phyloP scores from a whole-genome alignment of 805 yeast species.

The Myxozyma nipponensis region DNA sequence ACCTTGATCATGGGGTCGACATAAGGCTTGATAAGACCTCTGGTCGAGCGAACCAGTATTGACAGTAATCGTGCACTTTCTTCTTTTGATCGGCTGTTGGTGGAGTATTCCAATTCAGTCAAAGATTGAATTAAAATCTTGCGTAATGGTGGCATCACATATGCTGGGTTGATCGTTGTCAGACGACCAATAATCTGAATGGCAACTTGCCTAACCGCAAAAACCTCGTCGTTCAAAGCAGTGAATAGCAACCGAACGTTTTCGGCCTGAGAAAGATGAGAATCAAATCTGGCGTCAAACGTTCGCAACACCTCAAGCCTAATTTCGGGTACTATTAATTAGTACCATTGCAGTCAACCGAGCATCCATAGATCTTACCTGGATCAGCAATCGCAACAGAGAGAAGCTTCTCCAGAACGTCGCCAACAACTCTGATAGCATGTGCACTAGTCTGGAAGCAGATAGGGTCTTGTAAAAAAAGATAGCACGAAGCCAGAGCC shows the following conservation, averaged over 20 bases:
- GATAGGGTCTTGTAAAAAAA: conserved; percentile 77
- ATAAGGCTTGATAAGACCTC: conserved; percentile 82
- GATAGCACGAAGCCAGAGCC: conserved; percentile 72
- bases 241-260: conserved; percentile 80
- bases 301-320: conserved; percentile 73
- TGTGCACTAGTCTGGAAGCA: conserved; percentile 76
- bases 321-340: conserved; percentile 57
- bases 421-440: conserved; percentile 77
- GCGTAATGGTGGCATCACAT: conserved; percentile 86
- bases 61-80: conserved; percentile 78
- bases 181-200: conserved; percentile 78
- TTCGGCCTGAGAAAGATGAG: conserved; percentile 91
- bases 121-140: conserved; percentile 80
- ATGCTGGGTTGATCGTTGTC: conserved; percentile 87
- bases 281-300: conserved; percentile 73
- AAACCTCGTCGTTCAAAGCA: conserved; percentile 87
- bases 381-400: conserved; percentile 88
- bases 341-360: neutral
- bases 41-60: conserved; percentile 69
- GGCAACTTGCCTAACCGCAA: conserved; percentile 74
- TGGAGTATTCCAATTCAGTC: conserved; percentile 80
- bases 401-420: conserved; percentile 74
- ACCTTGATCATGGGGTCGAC: conserved; percentile 87
- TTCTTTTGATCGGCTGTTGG: conserved; percentile 71
- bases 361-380: neutral